Evolutionary conservation across 2,329 filamentous ascomycete genomes (phyloP), one percentile per base, ranked within the genome.

Genomic region (Didymella arachidicola): DNA sequence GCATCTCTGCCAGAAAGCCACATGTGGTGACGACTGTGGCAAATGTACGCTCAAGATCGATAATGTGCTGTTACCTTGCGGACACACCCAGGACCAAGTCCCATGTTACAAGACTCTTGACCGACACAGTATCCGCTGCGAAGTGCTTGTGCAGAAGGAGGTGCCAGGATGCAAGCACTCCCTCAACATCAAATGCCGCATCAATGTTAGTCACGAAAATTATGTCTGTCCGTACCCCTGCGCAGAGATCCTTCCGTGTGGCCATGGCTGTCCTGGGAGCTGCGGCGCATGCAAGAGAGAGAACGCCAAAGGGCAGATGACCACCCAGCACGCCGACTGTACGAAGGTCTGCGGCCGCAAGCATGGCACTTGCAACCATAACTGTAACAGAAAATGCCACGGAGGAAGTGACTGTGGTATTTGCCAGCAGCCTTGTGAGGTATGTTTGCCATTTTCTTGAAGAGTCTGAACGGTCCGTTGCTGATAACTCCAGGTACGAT

Each of bases 131-230:
- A 80, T 90, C 18, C n/a, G 36, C 0, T 92, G 89, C 72, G 52
- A 68, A 1, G 69, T 73, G 2, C 43, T 45, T 1, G 81, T 89
- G 0, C 43, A 78, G 11, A 83, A 82, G 53, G 72, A 54, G 0
- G 79, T 90, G 0, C 80, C 83, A 0, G 79, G 77, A 0, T 92
- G 89, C 67, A 68, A 73, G 0, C 89, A 92, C 68, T 67, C 53
- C 0, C 76, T 87, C 0, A 65, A 53, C 0, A 77, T 87, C 1
- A 63, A 71, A 6, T 92, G 89, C 66, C 66, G 74, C 18, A 43
- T 73, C 3, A 78, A 88, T 49, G 80, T 87, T 7, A 60, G 65
- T 0, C 43, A 59, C 0, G 26, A 68, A 0, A 25, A 46, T 0
- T 89, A 82, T 67, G 59, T 41, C 1, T 92, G 89, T 67, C 53